Conservation (phyloP, 2,329 filamentous ascomycete genomes). For the Dactylellina drechsleri region DNA sequence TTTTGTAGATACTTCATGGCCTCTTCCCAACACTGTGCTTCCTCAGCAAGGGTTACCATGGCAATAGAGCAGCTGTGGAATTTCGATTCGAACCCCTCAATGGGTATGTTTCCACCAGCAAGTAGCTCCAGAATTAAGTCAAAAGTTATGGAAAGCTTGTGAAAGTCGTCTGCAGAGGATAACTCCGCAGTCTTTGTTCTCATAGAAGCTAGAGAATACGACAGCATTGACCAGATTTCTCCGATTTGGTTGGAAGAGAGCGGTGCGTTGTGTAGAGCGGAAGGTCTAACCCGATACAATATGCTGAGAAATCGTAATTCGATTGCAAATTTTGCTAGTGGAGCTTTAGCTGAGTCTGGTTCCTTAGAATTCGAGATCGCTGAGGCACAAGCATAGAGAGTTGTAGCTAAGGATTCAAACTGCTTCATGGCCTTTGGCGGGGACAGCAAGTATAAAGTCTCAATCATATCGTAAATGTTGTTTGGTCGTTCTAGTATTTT, state of each 20-base stretch:
- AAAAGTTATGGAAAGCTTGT: constrained; percentile 14
- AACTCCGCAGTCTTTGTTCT: constrained; percentile 15
- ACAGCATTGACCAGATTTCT: constrained; percentile 41
- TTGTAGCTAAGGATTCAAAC: constrained; percentile 37
- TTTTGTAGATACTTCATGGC: constrained; percentile 31
- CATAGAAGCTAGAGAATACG: constrained; percentile 24
- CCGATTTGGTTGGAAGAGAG: constrained; percentile 24
- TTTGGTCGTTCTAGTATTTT: constrained; percentile 33
- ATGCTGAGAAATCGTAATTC: constrained; percentile 38
- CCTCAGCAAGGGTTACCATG: constrained; percentile 29
- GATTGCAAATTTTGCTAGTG: constrained; percentile 3
- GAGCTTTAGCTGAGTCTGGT: constrained; percentile 2
- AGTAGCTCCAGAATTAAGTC: constrained; percentile 24
- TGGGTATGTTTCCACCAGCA: constrained; percentile 9
- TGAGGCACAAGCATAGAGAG: constrained; percentile 35
- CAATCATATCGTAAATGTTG: constrained; percentile 29
- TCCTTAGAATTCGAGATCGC: constrained; percentile 34
- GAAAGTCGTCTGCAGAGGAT: constrained; percentile 34
- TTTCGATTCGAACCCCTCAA: constrained; percentile 43
- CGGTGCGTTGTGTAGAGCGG: constrained; percentile 17
- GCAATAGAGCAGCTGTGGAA: constrained; percentile 32
- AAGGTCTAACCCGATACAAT: constrained; percentile 21
- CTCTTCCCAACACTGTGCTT: constrained; percentile 37
- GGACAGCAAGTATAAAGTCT: constrained; percentile 14
- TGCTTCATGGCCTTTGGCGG: constrained; percentile 38